Conservation (phyloP, 805 yeast genomes). For the Pichia cephalocereana region DNA sequence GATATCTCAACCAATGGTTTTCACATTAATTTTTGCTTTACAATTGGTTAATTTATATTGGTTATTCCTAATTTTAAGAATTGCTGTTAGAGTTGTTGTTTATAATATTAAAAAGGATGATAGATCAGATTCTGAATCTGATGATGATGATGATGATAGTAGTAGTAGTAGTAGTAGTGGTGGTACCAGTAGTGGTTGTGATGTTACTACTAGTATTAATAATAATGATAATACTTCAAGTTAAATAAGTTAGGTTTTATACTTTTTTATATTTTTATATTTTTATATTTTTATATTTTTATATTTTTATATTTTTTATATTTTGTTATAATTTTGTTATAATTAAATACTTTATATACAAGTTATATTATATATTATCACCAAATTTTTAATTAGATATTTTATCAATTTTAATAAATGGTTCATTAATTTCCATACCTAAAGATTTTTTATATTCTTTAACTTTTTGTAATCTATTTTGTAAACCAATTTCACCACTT, state of each 20-base stretch:
- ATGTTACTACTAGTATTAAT: no score
- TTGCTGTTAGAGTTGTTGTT: conserved; percentile 55
- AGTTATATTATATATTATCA: no score
- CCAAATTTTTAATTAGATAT: background rate
- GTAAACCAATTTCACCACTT: conserved; percentile 76
- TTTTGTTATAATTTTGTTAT: no score
- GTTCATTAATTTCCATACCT: conserved; percentile 19
- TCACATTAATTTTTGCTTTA: conserved; percentile 63
- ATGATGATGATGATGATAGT: conserved; percentile 16
- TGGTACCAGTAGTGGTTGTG: no score
- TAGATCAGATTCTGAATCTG: conserved; percentile 75
- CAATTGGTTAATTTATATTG: conserved; percentile 85
- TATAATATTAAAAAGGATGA: conserved; percentile 65
- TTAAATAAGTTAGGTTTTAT: no score
- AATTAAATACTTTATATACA: background rate
- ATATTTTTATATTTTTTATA: no score
- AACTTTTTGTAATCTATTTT: conserved; percentile 39
- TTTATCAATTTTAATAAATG: conserved; percentile 9
- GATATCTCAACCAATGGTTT: conserved; percentile 88
- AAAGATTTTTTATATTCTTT: conserved; percentile 24
- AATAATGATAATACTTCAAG: no score
- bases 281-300: background rate
- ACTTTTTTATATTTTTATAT: no score
- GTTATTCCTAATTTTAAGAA: conserved; percentile 74
- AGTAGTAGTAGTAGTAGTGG: no score